Base-by-base conservation (phyloP, 2,329 filamentous ascomycete species). In the Gliomastix tumulicola region DNA sequence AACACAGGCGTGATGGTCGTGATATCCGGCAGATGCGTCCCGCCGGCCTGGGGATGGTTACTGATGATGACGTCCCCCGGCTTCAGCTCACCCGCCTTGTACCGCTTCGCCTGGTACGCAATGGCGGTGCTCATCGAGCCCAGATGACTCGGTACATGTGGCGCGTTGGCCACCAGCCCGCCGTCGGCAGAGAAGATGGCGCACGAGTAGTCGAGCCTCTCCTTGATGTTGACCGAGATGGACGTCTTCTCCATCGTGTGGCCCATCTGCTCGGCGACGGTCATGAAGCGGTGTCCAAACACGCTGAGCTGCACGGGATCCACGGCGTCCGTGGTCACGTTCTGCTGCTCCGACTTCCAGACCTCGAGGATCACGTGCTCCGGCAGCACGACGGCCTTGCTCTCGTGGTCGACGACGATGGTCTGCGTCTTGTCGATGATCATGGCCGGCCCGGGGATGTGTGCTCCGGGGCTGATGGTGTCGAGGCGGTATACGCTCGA, bases 211-310 rank as follows among this genome's bases (percentile, higher is more conserved):
- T 89, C 84, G 0, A 89, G 66, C 13, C 84, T 71, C 50, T 89
- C 85, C 48, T 89, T 83, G 55, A 89, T 83, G 47, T 88, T 89
- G 1, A 79, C 84, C 28, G 76, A 82, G 17, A 88, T 79, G 45
- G 78, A 80, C 0, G 82, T 88, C 62, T 88, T 87, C 48, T 88
- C 82, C 35, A 89, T 57, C 3, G 82, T 81, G 31, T 81, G 69
- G 0, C 84, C 83, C 84, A 88, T 88, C 50, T 88, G 83, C 52
- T 89, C 84, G 1, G 84, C 84, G 38, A 88, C 85, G 2, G 80
- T 79, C 84, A 88, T 88, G 59, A 88, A 88, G 3, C 84, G 72
- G 54, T 88, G 82, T 0, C 79, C 81, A 48, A 88, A 88, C 34
- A 88, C 82, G 44, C 74, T 81, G 0, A 88, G 67, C 50, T 84